Conservation (phyloP, 805 yeast species). For the Ogataea glucozyma region DNA sequence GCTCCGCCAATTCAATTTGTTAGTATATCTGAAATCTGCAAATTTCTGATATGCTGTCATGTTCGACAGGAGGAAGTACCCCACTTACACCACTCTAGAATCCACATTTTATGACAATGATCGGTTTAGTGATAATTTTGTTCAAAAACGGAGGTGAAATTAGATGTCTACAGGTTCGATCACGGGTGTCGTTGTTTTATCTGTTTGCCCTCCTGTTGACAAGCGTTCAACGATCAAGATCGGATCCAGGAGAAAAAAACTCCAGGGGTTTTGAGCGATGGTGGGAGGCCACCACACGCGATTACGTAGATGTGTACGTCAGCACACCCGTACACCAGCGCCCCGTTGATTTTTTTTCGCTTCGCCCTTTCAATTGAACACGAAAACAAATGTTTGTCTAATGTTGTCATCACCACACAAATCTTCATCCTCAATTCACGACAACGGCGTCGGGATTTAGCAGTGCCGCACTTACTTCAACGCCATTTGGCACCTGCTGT, state of each 20-base stretch:
- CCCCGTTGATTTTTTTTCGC: not conserved
- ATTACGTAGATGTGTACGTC: not conserved
- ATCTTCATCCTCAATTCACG: no score
- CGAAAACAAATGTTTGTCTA: no score
- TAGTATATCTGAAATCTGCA: slow-evolving; percentile 5
- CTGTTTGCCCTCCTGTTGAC: not conserved
- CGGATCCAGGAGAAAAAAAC: not conserved
- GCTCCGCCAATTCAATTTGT: slow-evolving; percentile 7
- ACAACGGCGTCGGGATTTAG: no score
- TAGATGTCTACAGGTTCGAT: no score
- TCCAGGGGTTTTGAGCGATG: not conserved
- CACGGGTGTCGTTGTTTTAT: no score
- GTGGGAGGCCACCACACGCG: not conserved
- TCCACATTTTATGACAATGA: slow-evolving; percentile 32
- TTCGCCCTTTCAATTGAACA: slow-evolving; percentile 2
- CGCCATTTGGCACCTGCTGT: no score
- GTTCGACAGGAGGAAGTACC: no score
- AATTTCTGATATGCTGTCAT: no score
- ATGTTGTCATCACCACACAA: no score
- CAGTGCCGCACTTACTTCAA: not conserved
- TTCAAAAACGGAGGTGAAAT: no score
- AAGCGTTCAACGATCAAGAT: no score
- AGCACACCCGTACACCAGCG: slow-evolving; percentile 1
- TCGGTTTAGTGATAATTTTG: no score
- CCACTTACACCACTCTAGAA: slow-evolving; percentile 42